Evolutionary conservation across 257 asterid genomes (phyloP).

Genomic region (Thymus quinquecostatus): DNA sequence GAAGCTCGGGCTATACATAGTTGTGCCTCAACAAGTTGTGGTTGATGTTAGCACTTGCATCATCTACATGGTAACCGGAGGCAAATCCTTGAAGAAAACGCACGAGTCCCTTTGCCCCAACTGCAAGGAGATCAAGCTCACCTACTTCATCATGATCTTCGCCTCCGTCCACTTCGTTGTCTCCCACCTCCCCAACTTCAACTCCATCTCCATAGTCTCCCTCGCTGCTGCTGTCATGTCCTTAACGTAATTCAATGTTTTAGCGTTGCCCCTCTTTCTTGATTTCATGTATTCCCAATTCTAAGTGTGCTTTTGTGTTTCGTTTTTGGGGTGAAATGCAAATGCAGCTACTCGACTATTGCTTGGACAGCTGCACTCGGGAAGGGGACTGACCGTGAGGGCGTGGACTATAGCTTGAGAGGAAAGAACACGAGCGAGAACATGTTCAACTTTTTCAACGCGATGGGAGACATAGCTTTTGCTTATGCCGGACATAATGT

Average conservation of each 20-base stretch:
- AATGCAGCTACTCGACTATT: conserved; percentile 44
- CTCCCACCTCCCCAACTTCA: conserved; percentile 53
- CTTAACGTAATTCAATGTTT: conserved; percentile 28
- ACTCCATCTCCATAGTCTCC: conserved; percentile 48
- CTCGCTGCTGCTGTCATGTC: conserved; percentile 55
- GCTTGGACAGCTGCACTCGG: conserved; percentile 44
- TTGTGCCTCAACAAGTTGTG: conserved; percentile 50
- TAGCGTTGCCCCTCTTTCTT: background rate
- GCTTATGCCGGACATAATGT: conserved; percentile 58
- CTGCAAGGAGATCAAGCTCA: conserved; percentile 41
- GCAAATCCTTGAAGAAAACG: conserved; percentile 44
- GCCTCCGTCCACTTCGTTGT: conserved; percentile 45
- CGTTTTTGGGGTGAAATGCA: background rate
- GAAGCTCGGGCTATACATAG: conserved; percentile 50
- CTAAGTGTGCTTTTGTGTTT: background rate
- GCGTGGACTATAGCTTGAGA: conserved; percentile 33
- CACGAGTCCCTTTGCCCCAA: conserved; percentile 38
- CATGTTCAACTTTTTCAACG: conserved; percentile 45
- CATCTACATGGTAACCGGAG: conserved; percentile 56
- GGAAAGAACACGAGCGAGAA: conserved; percentile 23
- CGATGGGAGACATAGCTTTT: conserved; percentile 50
- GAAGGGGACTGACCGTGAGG: background rate
- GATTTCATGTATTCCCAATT: background rate
- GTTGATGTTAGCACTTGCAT: conserved; percentile 54
- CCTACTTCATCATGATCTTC: conserved; percentile 47